phyloP scores from a whole-genome alignment of 805 yeast genomes.

The Jamesozyma spencerorum region DNA sequence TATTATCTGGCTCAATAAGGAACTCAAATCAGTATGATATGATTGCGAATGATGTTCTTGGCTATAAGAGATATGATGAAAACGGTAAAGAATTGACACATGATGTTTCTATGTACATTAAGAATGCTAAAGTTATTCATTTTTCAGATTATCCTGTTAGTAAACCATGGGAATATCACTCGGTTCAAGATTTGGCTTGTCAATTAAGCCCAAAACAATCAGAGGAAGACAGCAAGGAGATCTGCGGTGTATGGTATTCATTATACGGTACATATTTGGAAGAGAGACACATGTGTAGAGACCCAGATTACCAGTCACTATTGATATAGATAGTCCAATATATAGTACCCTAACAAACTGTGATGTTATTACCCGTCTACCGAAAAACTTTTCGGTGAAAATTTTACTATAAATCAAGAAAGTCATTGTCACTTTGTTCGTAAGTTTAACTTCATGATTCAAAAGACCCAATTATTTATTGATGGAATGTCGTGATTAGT shows the following conservation, averaged over 20 bases:
- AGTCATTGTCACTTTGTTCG: background rate
- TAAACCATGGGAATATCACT: constrained; percentile 49
- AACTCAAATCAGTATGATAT: constrained; percentile 18
- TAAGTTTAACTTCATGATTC: background rate
- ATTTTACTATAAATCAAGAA: background rate
- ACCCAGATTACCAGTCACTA: background rate
- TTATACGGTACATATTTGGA: constrained; percentile 14
- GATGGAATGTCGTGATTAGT: constrained; percentile 7
- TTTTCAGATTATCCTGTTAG: constrained; percentile 59
- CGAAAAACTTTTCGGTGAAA: constrained; percentile 1
- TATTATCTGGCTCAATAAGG: constrained; percentile 23
- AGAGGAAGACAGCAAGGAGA: constrained; percentile 8
- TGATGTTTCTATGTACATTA: constrained; percentile 19
- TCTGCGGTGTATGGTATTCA: constrained; percentile 23
- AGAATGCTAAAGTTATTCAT: constrained; percentile 41
- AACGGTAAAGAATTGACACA: constrained; percentile 11
- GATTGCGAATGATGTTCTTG: constrained; percentile 23
- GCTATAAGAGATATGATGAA: constrained; percentile 18
- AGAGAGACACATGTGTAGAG: constrained; percentile 12
- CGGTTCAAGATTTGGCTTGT: constrained; percentile 18
- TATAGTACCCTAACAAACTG: too few relatives aligned
- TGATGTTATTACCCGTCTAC: background rate
- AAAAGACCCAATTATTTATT: constrained; percentile 3
- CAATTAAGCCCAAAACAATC: constrained; percentile 7
- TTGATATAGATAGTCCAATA: too few relatives aligned